Percentiles rank a stretch among this genome's conserved stretches.
phyloP scores from a whole-genome alignment of 768 basidiomycete species.

The Tulasnella sp. region DNA sequence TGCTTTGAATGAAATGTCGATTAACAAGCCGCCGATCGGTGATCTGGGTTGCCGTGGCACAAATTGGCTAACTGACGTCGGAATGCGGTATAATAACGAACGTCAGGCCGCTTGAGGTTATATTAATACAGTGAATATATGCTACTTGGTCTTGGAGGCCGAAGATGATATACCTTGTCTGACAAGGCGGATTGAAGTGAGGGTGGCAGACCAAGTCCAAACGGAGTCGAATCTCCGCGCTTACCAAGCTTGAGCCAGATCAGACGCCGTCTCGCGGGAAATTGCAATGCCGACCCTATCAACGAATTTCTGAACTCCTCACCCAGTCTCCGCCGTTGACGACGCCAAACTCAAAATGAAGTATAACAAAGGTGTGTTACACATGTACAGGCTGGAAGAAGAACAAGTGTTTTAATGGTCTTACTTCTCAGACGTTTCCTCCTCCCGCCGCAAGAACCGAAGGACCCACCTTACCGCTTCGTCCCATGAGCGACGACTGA shows the following conservation, averaged over 20 bases:
- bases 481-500: conserved; percentile 90
- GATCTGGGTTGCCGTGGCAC: not conserved
- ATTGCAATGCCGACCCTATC: not conserved
- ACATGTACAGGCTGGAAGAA: not conserved
- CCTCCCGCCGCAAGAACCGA: conserved; percentile 94
- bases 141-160: not conserved
- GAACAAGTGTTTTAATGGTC: not conserved
- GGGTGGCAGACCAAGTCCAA: not conserved
- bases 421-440: conserved; percentile 59
- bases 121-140: not conserved
- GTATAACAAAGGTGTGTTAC: conserved; percentile 4
- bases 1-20: not conserved
- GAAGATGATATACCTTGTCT: not conserved
- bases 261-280: conserved; percentile 1
- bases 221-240: not conserved
- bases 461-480: conserved; percentile 97
- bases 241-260: not conserved
- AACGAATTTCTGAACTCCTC: conserved; percentile 1
- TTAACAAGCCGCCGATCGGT: not conserved
- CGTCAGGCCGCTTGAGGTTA: not conserved
- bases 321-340: not conserved
- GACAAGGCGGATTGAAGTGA: not conserved
- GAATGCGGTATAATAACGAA: not conserved
- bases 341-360: conserved; percentile 7
- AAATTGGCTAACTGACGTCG: not conserved